Conservation (phyloP, 192 early-diverging fungal genomes). For the Coemansia sp. region DNA sequence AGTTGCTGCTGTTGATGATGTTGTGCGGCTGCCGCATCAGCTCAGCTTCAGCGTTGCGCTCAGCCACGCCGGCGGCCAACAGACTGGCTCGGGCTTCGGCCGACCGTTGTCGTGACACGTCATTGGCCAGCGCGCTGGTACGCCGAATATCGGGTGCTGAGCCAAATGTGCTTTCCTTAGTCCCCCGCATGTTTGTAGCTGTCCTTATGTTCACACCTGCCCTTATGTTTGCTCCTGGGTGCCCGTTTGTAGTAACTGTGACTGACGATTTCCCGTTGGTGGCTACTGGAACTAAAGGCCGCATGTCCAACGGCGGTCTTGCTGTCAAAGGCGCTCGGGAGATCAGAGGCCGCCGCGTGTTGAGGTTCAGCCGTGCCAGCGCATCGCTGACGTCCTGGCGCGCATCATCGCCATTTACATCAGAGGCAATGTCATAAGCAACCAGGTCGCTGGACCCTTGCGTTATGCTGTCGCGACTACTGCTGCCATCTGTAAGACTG, state of each 20-base stretch:
- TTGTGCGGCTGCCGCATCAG: slow-evolving; percentile 13
- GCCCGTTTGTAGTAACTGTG: background rate
- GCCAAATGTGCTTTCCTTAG: background rate
- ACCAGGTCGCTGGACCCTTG: background rate
- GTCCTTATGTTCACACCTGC: background rate
- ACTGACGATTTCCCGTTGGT: background rate
- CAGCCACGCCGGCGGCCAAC: slow-evolving; percentile 40
- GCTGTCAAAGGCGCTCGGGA: background rate
- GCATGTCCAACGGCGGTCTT: background rate
- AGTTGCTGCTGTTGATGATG: slow-evolving; percentile 12
- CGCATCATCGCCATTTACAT: background rate
- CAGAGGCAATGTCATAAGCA: background rate
- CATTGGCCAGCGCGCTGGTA: slow-evolving; percentile 19
- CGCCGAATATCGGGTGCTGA: slow-evolving; percentile 26
- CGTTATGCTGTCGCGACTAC: slow-evolving; percentile 13
- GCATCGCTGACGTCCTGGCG: slow-evolving; percentile 16
- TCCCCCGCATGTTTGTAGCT: background rate
- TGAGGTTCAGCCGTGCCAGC: slow-evolving; percentile 27
- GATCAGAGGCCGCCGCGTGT: slow-evolving; percentile 3
- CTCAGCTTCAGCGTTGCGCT: slow-evolving; percentile 39
- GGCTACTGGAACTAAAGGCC: background rate
- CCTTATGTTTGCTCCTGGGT: background rate
- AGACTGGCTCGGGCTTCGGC: slow-evolving; percentile 50
- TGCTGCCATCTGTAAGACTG: background rate
- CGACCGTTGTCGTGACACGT: slow-evolving; percentile 32